Base-by-base conservation (phyloP, 768 basidiomycete species). In the Xerocomus spinulosus region DNA sequence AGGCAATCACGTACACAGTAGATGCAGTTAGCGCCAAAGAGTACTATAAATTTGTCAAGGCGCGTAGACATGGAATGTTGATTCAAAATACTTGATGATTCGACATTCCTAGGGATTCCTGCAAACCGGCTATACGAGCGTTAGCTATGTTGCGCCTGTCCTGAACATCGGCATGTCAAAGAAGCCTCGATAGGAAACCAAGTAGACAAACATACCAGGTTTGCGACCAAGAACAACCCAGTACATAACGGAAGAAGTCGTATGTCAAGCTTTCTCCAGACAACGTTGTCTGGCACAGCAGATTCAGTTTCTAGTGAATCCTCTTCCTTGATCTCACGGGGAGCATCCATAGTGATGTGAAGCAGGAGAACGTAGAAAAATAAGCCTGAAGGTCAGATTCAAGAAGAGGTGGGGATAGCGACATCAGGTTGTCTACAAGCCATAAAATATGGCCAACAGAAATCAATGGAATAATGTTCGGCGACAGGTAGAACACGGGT, bases 101-200 rank as follows among this genome's bases (percentile, higher is more conserved):
- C 4, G 63, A 51, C 32, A 66, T 54, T 3, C 18, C 67, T 33
- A 85, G 59, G 35, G 79, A 73, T 17, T 62, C 73, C 55, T 82
- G 78, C 51, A 85, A 60, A 5, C 82, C 82, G 8, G 79, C 83
- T 3, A 83, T 70, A 12, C 75, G 72, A 20, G 82, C 82, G 55
- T 82, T 82, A 15, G 73, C 78, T 26, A 81, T 69, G 55, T 81
- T 80, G 29, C 53, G 63, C n/a, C 50, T 50, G 38, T 75, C 36
- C 78, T 59, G 29, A 18, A 20, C 24, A 41, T 36, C 3, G 28
- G 25, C 5, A 20, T 6, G 14, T 15, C 37, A 33, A 18, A 23
- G 9, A 25, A 6, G 21, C 20, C 21, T 15, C 15, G 24, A 5
- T 23, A 21, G 26, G 47, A 13, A 42, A n/a, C 24, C 25, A 18